These are phyloP conservation scores for Comarum palustre DNA, from an alignment of 306 rosid species.

Conservation along the genomic window DNA sequence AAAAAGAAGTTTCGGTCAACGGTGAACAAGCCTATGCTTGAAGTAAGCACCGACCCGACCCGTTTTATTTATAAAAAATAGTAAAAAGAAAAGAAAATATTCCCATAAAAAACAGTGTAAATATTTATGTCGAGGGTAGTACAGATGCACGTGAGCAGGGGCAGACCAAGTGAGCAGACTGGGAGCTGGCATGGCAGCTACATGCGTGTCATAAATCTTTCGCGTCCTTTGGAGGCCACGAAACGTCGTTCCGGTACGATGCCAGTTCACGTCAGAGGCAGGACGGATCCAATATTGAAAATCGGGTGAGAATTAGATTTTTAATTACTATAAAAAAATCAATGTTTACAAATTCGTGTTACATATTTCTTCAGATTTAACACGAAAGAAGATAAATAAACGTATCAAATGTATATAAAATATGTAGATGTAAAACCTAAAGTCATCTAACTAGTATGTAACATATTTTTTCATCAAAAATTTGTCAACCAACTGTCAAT, in stretches of 20 bases:
- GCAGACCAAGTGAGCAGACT: constrained; percentile 39
- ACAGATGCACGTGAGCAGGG: constrained; percentile 46
- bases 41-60: constrained; percentile 3
- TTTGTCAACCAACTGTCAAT: no score
- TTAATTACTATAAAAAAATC: no score
- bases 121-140: constrained; percentile 13
- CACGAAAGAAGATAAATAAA: no score
- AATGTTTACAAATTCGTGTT: no score
- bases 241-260: constrained; percentile 2
- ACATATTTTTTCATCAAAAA: no score
- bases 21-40: constrained; percentile 1
- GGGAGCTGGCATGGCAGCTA: constrained; percentile 49
- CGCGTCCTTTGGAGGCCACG: constrained; percentile 9
- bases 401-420: no score
- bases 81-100: not conserved
- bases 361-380: no score
- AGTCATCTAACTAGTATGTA: no score
- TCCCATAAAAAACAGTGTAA: not conserved
- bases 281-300: no score
- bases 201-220: constrained; percentile 17
- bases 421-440: no score
- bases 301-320: no score
- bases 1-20: not conserved
- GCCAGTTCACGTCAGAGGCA: constrained; percentile 26
- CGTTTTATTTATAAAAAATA: not conserved